Base-by-base conservation (phyloP, 768 basidiomycete species). In the Rhizopogon salebrosus region DNA sequence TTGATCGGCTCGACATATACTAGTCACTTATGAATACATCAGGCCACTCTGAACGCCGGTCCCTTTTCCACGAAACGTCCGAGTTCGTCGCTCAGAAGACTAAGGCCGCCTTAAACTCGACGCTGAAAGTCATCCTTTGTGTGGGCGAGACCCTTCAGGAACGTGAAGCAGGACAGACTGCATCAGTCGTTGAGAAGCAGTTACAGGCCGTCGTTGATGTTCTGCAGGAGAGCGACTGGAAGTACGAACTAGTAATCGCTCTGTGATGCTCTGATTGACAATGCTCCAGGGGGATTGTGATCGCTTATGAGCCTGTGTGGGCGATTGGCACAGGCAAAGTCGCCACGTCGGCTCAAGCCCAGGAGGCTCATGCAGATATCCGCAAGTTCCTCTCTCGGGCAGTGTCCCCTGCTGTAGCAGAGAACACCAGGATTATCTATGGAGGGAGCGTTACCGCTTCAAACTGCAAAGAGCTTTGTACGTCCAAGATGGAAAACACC, bases 301-400 rank as follows among this genome's bases (percentile, higher is more conserved):
- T 99, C 62, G 97, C 97, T 18, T 99, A 95, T 70, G 92, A 95
- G 70, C 92, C 94, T 39, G 92, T 98, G 16, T 98, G 97, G 95
- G 95, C 97, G 31, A 98, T 98, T 68, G 97, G 97, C 41, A 98
- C 95, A 11, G 95, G 95, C 57, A 95, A 89, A 69, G 95, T 97
- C 49, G 95, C 95, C 41, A 91, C 91, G 29, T 76, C 89, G 0
- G 77, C 75, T n/a, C 89, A 98, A 74, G 97, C 97, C 1, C 95
- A 98, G 71, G 89, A 94, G 38, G 84, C 90, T 2, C 97, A 99
- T 64, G 80, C 78, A 36, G 82, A 87, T 54, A 85, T 95, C 62
- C 89, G 97, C 60, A 62, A 73, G 10, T 97, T 83, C 75, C 75
- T 98, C 59, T 64, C 75, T 40, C 75, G 70, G 56, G 74, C 75